A percentile compares a stretch with the other conserved stretches of the same genome.
Conservation (phyloP, 2,329 filamentous ascomycete species). For the Aspergillus neoniger region DNA sequence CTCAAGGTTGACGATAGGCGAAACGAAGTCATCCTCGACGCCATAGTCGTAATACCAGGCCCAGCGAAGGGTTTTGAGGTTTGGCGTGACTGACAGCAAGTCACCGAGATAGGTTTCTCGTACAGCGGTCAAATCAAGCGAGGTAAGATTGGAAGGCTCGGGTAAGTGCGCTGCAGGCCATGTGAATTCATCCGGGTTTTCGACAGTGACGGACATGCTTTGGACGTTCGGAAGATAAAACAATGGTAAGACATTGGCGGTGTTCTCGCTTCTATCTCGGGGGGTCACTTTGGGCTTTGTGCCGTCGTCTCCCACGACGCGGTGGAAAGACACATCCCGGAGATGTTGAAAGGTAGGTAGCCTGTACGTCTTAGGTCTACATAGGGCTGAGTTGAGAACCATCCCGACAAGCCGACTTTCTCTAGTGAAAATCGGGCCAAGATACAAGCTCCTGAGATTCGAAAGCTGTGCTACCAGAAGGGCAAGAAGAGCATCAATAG, state of each 20-base stretch:
- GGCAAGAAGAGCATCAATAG: slow-evolving; percentile 21
- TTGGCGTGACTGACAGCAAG: slow-evolving; percentile 11
- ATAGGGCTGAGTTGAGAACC: slow-evolving; percentile 16
- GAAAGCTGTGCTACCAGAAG: slow-evolving; percentile 22
- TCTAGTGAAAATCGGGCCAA: slow-evolving; percentile 12
- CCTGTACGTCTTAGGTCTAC: neutral
- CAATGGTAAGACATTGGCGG: slow-evolving; percentile 19
- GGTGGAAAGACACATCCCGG: slow-evolving; percentile 6
- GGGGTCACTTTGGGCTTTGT: neutral
- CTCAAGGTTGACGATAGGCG: slow-evolving; percentile 18
- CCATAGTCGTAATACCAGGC: slow-evolving; percentile 15
- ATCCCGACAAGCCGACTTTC: slow-evolving; percentile 14
- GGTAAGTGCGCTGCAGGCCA: slow-evolving; percentile 20
- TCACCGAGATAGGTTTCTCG: slow-evolving; percentile 17
- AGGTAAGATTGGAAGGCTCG: slow-evolving; percentile 1
- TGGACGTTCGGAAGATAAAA: slow-evolving; percentile 23
- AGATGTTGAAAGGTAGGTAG: slow-evolving; percentile 15
- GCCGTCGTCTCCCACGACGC: neutral
- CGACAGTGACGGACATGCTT: slow-evolving; percentile 18
- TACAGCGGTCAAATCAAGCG: slow-evolving; percentile 14
- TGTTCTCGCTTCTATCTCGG: slow-evolving; percentile 10
- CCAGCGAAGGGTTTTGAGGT: slow-evolving; percentile 15
- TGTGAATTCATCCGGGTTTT: slow-evolving; percentile 18
- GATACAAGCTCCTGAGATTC: slow-evolving; percentile 18
- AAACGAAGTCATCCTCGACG: slow-evolving; percentile 10